Evolutionary conservation across 202 grass and related monocot species (phyloP), one percentile per base, ranked within the genome.

Genomic region (Tripidium arundinaceum): DNA sequence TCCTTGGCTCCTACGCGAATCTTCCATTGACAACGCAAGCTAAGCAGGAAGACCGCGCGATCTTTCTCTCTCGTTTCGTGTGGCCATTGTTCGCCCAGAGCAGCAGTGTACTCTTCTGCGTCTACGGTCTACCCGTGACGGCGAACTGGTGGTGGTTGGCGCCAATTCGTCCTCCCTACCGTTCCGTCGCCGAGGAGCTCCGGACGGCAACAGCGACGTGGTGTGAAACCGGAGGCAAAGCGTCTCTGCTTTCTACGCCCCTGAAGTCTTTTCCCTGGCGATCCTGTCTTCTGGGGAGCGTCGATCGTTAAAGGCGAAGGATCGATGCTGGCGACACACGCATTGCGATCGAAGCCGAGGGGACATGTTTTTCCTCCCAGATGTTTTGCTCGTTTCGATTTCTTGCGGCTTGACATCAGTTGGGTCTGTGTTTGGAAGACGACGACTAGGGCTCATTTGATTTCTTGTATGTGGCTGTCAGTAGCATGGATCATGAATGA

Each of bases 231-330:
- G 47, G 43, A n/a, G 1, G 21, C 75, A 88, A 63, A 75, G 81
- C 75, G 33, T 74, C 42, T 67, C 62, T 43, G 24, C 62, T 40
- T 80, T 80, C 64, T 24, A n/a, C 67, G 12, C 64, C 36, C 41
- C 12, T n/a, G 19, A 10, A 2, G 5, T 52, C n/a, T 40, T 52
- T 52, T n/a, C 18, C 41, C n/a, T n/a, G n/a, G n/a, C n/a, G 46
- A 39, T 46, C 37, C 72, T 49, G 36, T 71, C 81, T 84, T 81
- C 47, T 8, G 36, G 86, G 77, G 71, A 81, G 82, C 86, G 79
- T 69, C 6, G 66, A 27, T 69, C 70, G 1, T 4, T 36, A 87
- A 87, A 77, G 42, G 72, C 50, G 33, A 18, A 62, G 4, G 11
- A 34, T 21, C n/a, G n/a, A n/a, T n/a, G n/a, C n/a, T 64, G 52